Evolutionary conservation across 129 eudicot genomes (phyloP), one percentile per base, ranked within the genome.

Genomic region (Pulicaria dysenterica): DNA sequence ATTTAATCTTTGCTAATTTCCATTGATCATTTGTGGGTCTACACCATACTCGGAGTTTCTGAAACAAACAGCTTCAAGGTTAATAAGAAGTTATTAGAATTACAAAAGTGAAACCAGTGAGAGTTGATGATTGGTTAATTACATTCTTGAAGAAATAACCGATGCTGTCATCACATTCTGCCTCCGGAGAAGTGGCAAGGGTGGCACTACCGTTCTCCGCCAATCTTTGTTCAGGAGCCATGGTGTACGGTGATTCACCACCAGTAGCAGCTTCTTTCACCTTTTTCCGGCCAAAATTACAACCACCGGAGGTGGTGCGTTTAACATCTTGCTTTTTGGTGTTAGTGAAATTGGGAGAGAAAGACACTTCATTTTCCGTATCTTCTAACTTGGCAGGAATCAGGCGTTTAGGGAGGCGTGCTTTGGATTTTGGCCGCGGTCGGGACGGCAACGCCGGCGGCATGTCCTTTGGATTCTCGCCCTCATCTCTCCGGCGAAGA

Each of bases 41-140:
- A 73, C 96, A 90, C 99, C 99, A 94, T 46, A 90, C 94, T 74
- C 85, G 85, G 53, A 90, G 97, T 82, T 83, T 90, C 98, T 94
- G 83, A 81, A 89, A 76, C 72, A 69, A 34, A 69, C 19, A 68
- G 72, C 3, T 55, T 15, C 70, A 14, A 36, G 47, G 4, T 58
- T 72, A 8, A 82, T 3, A 5, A 58, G 13, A 70, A 3, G 55
- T 42, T 41, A 16, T n/a, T 43, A 41, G 24, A 45, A 42, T 8
- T 17, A 43, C 54, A 42, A 15, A 61, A 46, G 10, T 12, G 11
- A 37, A 73, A 11, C 51, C 24, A 72, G 31, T 50, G 41, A 39
- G 19, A 41, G n/a, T 44, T 1, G 7, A 38, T n/a, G n/a, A n/a
- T n/a, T n/a, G n/a, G n/a, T n/a, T n/a, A n/a, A n/a, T 14, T 84